A percentile compares a stretch with the other conserved stretches of the same genome.
Evolutionary conservation across 2,329 filamentous ascomycete species (phyloP).

Genomic region (Leptographium galeiforme): DNA sequence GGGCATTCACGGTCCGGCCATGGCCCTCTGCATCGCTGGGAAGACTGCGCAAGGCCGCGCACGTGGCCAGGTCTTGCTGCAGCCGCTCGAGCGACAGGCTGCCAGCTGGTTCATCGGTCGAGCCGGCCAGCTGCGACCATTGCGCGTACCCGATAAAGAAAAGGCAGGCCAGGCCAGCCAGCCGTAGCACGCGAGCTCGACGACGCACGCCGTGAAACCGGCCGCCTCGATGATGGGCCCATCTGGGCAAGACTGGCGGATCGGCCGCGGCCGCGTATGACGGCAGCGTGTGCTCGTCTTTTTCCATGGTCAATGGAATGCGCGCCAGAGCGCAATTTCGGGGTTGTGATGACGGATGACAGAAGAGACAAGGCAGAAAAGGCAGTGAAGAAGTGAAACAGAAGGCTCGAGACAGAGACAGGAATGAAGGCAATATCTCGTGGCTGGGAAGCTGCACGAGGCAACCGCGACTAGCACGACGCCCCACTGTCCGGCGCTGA

Average conservation of each 20-base stretch:
- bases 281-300: constrained; percentile 26
- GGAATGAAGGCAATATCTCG: background rate
- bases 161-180: constrained; percentile 32
- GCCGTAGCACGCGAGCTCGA: constrained; percentile 28
- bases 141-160: constrained; percentile 32
- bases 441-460: background rate
- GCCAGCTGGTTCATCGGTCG: background rate
- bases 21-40: constrained; percentile 41
- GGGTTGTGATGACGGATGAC: background rate
- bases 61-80: constrained; percentile 38
- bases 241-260: background rate
- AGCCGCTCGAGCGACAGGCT: constrained; percentile 39
- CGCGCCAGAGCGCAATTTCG: background rate
- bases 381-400: background rate
- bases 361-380: background rate
- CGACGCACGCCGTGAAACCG: constrained; percentile 13
- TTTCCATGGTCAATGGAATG: constrained; percentile 18
- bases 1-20: constrained; percentile 45
- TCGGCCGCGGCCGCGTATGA: constrained; percentile 23
- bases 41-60: constrained; percentile 38
- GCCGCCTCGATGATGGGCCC: background rate
- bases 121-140: constrained; percentile 23
- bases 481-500: background rate
- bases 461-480: background rate
- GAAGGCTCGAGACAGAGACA: background rate